Percentiles rank a stretch among this genome's conserved stretches.
Evolutionary conservation across 1,284 basidiomycete genomes (phyloP).

Genomic region (Ceratobasidium sp.): DNA sequence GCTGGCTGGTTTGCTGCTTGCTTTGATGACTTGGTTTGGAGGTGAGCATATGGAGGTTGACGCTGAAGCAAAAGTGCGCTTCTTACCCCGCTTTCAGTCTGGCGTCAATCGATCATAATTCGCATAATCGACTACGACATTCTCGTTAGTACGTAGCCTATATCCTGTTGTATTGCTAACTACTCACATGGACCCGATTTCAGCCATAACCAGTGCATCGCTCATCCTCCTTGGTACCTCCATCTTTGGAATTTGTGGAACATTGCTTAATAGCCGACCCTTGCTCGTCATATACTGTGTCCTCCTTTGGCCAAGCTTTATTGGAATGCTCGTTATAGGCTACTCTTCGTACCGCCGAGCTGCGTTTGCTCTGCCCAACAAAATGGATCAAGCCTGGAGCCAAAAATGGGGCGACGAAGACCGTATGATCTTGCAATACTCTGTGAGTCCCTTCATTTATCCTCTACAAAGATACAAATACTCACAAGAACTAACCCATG

Average conservation of each 20-base stretch:
- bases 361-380: slow-evolving; percentile 77
- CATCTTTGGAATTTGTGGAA: slow-evolving; percentile 74
- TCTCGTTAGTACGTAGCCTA: slow-evolving; percentile 58
- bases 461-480: neutral
- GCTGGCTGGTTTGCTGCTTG: slow-evolving; percentile 62
- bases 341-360: slow-evolving; percentile 78
- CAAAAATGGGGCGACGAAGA: slow-evolving; percentile 71
- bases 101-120: slow-evolving; percentile 65
- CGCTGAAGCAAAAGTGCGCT: neutral
- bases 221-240: slow-evolving; percentile 72
- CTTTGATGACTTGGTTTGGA: slow-evolving; percentile 71
- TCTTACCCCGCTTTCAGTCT: slow-evolving; percentile 32
- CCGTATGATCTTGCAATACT: slow-evolving; percentile 74
- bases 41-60: slow-evolving; percentile 58
- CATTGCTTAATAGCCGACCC: slow-evolving; percentile 78
- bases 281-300: slow-evolving; percentile 79
- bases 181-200: slow-evolving; percentile 49
- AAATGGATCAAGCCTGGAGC: slow-evolving; percentile 80
- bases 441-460: slow-evolving; percentile 50
- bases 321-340: slow-evolving; percentile 74
- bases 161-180: neutral
- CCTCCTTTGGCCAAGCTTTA: slow-evolving; percentile 76
- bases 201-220: slow-evolving; percentile 72
- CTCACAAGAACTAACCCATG: neutral
- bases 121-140: slow-evolving; percentile 69